phyloP scores from a whole-genome alignment of 208 protist genomes.

The Porcisia deanei region DNA sequence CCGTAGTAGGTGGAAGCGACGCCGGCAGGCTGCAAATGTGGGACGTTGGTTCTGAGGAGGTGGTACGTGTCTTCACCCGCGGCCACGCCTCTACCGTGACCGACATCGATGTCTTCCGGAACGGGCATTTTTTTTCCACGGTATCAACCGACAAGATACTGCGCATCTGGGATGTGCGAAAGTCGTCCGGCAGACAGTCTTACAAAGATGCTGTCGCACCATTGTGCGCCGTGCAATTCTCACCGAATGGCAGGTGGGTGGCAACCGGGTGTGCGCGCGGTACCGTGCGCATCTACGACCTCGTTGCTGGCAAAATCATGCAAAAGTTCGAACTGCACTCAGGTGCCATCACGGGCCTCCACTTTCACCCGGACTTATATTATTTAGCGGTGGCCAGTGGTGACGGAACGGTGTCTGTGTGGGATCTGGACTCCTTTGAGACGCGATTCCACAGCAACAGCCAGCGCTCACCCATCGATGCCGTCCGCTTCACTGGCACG shows the following conservation, averaged over 20 bases:
- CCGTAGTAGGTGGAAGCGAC: constrained; percentile 63
- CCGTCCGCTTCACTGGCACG: constrained; percentile 65
- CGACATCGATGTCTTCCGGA: constrained; percentile 56
- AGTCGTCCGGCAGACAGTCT: constrained; percentile 63
- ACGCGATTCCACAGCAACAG: constrained; percentile 51
- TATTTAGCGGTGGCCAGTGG: constrained; percentile 71
- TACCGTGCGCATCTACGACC: constrained; percentile 75
- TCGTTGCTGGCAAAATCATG: constrained; percentile 47
- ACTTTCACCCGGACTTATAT: constrained; percentile 79
- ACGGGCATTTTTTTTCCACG: constrained; percentile 66
- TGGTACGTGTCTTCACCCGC: constrained; percentile 56
- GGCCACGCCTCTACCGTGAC: constrained; percentile 75
- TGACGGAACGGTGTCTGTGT: constrained; percentile 77
- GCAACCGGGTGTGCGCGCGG: constrained; percentile 76
- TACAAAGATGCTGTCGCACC: constrained; percentile 65
- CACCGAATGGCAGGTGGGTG: constrained; percentile 68
- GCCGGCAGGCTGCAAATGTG: constrained; percentile 64
- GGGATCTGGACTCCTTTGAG: constrained; percentile 69
- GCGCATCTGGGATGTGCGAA: constrained; percentile 89
- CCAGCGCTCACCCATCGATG: constrained; percentile 59
- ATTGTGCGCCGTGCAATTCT: constrained; percentile 73
- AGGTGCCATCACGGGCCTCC: constrained; percentile 74
- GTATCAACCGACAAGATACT: constrained; percentile 75
- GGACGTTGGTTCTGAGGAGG: constrained; percentile 64
- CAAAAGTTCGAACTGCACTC: constrained; percentile 55